These are phyloP conservation scores for Aureobasidium mangrovei DNA, from an alignment of 2,329 filamentous ascomycete genomes.

Conservation along the genomic window DNA sequence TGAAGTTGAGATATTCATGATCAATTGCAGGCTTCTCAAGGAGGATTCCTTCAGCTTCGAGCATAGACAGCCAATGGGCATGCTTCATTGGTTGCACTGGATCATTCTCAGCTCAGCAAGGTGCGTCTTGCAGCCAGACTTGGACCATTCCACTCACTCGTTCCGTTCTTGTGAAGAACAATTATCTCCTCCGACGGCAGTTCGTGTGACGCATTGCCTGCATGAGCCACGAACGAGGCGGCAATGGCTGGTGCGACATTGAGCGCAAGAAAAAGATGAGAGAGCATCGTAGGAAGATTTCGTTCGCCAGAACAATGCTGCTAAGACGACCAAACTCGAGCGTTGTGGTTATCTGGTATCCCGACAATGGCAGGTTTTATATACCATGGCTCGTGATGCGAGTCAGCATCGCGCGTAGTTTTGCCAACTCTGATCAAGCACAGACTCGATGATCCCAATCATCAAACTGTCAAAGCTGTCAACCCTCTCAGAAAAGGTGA, in stretches of 20 bases:
- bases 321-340: too few relatives aligned
- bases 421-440: too few relatives aligned
- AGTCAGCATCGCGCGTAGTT: too few relatives aligned
- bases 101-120: background rate
- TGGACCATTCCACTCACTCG: background rate
- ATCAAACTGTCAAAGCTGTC: too few relatives aligned
- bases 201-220: too few relatives aligned
- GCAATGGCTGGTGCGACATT: background rate
- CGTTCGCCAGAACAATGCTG: too few relatives aligned
- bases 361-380: background rate
- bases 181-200: background rate
- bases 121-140: too few relatives aligned
- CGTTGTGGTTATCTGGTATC: too few relatives aligned
- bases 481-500: too few relatives aligned
- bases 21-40: background rate
- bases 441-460: too few relatives aligned
- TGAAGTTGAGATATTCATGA: background rate
- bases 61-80: background rate
- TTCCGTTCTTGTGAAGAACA: background rate
- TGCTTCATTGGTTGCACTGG: background rate
- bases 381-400: too few relatives aligned
- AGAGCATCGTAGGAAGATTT: background rate
- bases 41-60: background rate
- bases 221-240: background rate
- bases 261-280: background rate